phyloP scores from a whole-genome alignment of 371 early-diverging fungal genomes.

The Conidiobolus incongruus region DNA sequence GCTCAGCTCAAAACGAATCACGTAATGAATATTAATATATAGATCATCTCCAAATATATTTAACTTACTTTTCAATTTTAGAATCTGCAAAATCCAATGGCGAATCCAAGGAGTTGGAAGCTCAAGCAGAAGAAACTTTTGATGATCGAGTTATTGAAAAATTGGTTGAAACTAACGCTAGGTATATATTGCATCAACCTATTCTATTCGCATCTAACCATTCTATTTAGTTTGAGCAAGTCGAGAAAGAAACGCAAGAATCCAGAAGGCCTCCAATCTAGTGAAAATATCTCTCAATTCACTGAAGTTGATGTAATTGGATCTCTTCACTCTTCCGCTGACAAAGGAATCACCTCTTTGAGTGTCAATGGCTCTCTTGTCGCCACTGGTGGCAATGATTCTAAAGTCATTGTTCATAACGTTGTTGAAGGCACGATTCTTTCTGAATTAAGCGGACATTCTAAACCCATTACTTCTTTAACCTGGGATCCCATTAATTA shows the following conservation, averaged over 20 bases:
- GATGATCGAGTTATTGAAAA: conserved; percentile 4
- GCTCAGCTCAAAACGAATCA: background rate
- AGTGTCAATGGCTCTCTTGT: conserved; percentile 31
- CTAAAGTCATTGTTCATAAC: conserved; percentile 44
- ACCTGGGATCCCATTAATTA: background rate
- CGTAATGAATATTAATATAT: background rate
- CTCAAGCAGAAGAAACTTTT: background rate
- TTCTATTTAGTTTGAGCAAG: conserved; percentile 14
- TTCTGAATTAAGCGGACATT: conserved; percentile 53
- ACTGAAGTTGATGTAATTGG: conserved; percentile 22
- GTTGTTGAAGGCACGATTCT: conserved; percentile 33
- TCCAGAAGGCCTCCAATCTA: conserved; percentile 38
- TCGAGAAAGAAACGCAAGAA: conserved; percentile 68
- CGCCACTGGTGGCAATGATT: conserved; percentile 63
- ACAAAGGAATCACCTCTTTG: conserved; percentile 53
- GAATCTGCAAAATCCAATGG: background rate
- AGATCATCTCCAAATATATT: background rate
- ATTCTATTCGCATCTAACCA: conserved; percentile 9
- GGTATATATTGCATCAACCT: conserved; percentile 1
- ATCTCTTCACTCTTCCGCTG: conserved; percentile 47
- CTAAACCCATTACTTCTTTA: conserved; percentile 34
- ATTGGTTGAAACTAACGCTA: conserved; percentile 3
- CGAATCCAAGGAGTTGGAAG: conserved; percentile 8
- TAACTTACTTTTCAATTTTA: conserved; percentile 3
- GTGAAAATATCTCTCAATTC: conserved; percentile 38